Evolutionary conservation across 768 basidiomycete genomes (phyloP).

Genomic region (Mycena olivaceomarginata): DNA sequence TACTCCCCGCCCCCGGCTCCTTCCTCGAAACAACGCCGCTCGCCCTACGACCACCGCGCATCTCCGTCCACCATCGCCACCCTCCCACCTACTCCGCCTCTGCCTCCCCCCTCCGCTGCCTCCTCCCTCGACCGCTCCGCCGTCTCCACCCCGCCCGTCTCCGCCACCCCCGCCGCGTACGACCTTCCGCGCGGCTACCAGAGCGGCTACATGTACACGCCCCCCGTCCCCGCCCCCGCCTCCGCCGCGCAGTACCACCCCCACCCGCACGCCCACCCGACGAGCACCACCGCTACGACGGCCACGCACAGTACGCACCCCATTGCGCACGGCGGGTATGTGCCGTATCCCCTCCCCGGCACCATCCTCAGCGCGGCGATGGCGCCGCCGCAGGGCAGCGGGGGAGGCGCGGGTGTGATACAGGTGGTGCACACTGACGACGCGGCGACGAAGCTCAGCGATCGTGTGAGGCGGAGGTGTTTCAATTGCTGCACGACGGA

Average conservation of each 20-base stretch:
- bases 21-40: too few species aligned
- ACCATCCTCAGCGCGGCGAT: slow-evolving; percentile 44
- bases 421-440: too few species aligned
- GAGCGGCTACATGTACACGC: slow-evolving; percentile 58
- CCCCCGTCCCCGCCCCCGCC: slow-evolving; percentile 48
- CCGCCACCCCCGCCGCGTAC: slow-evolving; percentile 48
- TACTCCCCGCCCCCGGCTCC: too few species aligned
- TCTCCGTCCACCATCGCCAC: too few species aligned
- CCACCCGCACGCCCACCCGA: slow-evolving; percentile 20
- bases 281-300: slow-evolving; percentile 46
- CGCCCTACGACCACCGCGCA: too few species aligned
- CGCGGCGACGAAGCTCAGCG: too few species aligned
- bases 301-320: slow-evolving; percentile 29
- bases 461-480: slow-evolving; percentile 84
- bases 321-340: too few species aligned
- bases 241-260: slow-evolving; percentile 29
- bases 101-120: too few species aligned
- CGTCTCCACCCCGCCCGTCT: slow-evolving; percentile 73
- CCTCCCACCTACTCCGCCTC: too few species aligned
- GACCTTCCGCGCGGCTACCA: slow-evolving; percentile 17
- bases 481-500: slow-evolving; percentile 93
- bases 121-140: slow-evolving; percentile 77
- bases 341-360: slow-evolving; percentile 45
- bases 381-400: slow-evolving; percentile 19
- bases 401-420: slow-evolving; percentile 9